These are phyloP conservation scores for Fusarium abutilonis DNA, from an alignment of 2,329 filamentous ascomycete genomes.

Conservation along the genomic window DNA sequence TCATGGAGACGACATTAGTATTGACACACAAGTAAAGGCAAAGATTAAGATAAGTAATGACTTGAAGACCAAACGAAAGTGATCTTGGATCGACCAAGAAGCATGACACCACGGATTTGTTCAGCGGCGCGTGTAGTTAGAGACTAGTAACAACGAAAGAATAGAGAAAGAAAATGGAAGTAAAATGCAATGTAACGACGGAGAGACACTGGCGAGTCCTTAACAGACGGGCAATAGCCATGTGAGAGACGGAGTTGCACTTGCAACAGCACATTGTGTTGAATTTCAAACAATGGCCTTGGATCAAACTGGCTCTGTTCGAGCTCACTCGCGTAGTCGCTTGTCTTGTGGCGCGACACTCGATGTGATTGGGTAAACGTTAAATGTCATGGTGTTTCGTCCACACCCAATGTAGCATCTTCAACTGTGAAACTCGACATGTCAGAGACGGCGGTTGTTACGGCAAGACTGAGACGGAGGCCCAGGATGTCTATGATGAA, in stretches of 20 bases:
- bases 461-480: constrained; percentile 40
- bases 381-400: constrained; percentile 30
- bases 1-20: constrained; percentile 53
- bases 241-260: constrained; percentile 29
- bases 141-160: constrained; percentile 28
- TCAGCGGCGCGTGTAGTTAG: constrained; percentile 27
- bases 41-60: constrained; percentile 47
- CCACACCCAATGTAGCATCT: constrained; percentile 43
- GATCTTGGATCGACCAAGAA: constrained; percentile 36
- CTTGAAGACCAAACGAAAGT: constrained; percentile 38
- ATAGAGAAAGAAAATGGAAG: constrained; percentile 24
- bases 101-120: constrained; percentile 28
- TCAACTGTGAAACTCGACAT: constrained; percentile 59
- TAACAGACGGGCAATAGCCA: constrained; percentile 9
- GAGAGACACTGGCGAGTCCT: constrained; percentile 17
- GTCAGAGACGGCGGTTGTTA: constrained; percentile 52
- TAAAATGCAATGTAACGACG: constrained; percentile 25
- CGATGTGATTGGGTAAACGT: constrained; percentile 39
- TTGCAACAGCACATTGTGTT: constrained; percentile 33
- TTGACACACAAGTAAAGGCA: constrained; percentile 46
- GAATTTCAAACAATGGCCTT: constrained; percentile 39
- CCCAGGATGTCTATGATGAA: constrained; percentile 17
- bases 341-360: constrained; percentile 21
- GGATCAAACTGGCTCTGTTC: constrained; percentile 45
- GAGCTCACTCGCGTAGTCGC: constrained; percentile 33